Evolutionary conservation across 1,284 basidiomycete genomes (phyloP).

Genomic region (Trichosporon ovoides): DNA sequence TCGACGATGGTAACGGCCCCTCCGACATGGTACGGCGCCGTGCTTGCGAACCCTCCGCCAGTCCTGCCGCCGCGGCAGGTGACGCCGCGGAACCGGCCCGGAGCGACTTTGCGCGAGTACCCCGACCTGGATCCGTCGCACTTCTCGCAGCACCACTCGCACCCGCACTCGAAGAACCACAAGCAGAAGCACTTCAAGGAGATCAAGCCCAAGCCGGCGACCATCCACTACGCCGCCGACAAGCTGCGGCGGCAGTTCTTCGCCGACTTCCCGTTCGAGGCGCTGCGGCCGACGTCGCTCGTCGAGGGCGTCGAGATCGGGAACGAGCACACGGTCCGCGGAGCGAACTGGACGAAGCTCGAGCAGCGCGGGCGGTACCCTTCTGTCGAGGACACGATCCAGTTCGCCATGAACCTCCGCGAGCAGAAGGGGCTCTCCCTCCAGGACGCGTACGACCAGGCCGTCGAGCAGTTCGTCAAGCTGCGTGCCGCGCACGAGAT

Average conservation of each 20-base stretch:
- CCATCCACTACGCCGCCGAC: constrained; percentile 80
- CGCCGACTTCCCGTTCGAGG: constrained; percentile 92
- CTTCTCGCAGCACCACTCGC: constrained; percentile 1
- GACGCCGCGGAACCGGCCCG: constrained; percentile 52
- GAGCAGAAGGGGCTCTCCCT: constrained; percentile 61
- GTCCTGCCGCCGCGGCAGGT: constrained; percentile 72
- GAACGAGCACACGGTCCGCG: constrained; percentile 57
- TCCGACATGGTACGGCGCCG: constrained; percentile 81
- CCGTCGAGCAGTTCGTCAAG: constrained; percentile 78
- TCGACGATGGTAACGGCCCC: constrained; percentile 62
- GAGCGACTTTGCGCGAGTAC: constrained; percentile 23
- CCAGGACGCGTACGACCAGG: constrained; percentile 70
- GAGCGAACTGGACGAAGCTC: constrained; percentile 65
- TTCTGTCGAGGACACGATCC: constrained; percentile 76
- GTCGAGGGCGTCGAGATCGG: constrained; percentile 59
- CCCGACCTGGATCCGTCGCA: constrained; percentile 21
- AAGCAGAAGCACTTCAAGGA: constrained; percentile 48
- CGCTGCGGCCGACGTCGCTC: constrained; percentile 71
- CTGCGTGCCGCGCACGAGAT: constrained; percentile 80
- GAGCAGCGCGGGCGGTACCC: constrained; percentile 77
- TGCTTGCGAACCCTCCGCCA: constrained; percentile 80
- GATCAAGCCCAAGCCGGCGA: constrained; percentile 56
- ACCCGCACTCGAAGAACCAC: constrained; percentile 7
- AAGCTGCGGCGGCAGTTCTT: constrained; percentile 85
- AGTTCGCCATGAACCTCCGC: constrained; percentile 74